Base-by-base conservation (phyloP, 2,329 filamentous ascomycete species). In the Diaporthe eres region DNA sequence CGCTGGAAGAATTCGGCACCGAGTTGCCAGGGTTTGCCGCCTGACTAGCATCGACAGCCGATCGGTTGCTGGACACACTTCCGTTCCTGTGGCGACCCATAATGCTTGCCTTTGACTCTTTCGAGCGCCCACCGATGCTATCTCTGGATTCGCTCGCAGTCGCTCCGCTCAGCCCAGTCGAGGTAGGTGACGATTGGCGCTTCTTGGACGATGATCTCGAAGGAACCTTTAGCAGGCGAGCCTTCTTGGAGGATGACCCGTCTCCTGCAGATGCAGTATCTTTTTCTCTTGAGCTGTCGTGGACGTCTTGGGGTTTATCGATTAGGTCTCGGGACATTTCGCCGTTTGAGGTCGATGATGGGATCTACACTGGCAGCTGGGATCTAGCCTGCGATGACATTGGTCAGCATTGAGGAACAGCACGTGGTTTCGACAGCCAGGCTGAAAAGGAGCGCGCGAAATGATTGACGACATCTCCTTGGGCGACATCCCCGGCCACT, bases 51-150 rank as follows among this genome's bases (percentile, higher is more conserved):
- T 87, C 88, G 80, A 86, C 86, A 80, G 87, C 88, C 77, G 89
- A 90, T 81, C 89, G 87, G 84, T 91, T 92, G 85, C 92, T 94
- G 79, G 90, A 91, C 77, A 90, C 88, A 84, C 92, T 94, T 80
- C 91, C 91, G 85, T 93, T 93, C 81, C 91, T 88, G 80, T 90
- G 89, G 78, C 89, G 87, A 77, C 89, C 91, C 74, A 91, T 85
- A 80, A 92, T 91, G 84, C 92, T 94, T 79, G 88, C 86, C 85
- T 89, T 92, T 77, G 91, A 92, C 79, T 90, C 91, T 83, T 91
- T 93, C 67, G 93, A 94, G 79, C 89, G 88, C 76, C 89, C 89
- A 79, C 90, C 89, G 79, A 92, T 90, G 82, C 90, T 93, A 80
- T 91, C 91, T 82, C 89, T 86, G 74, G 89, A 86, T 79, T 92